Evolutionary conservation across 176 grass and related monocot genomes (phyloP).

Genomic region (Hordeum marinum): DNA sequence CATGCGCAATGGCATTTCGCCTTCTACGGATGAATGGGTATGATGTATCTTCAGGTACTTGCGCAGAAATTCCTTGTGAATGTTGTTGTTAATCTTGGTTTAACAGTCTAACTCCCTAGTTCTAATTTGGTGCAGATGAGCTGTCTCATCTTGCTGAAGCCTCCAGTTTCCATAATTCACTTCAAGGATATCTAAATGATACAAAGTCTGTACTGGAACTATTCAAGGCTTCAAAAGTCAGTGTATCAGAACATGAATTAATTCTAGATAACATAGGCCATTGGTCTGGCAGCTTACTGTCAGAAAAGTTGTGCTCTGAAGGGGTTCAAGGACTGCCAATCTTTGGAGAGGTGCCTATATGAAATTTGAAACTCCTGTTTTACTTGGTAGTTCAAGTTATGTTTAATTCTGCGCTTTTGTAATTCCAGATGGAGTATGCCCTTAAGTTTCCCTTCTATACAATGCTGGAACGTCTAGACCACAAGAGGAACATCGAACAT

Average conservation of each 20-base stretch:
- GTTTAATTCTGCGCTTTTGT: neutral
- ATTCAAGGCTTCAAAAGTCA: neutral
- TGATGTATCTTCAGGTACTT: conserved; percentile 46
- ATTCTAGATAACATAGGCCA: neutral
- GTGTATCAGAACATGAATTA: neutral
- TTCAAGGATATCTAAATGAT: neutral
- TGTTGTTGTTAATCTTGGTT: neutral
- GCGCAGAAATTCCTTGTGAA: neutral
- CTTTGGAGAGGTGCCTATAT: neutral
- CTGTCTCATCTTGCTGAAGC: neutral
- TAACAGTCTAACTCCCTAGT: neutral
- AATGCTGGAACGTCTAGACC: conserved; percentile 56
- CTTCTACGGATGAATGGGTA: neutral
- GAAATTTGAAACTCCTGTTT: neutral
- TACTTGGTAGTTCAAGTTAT: neutral
- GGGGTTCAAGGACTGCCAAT: neutral
- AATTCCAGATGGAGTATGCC: conserved; percentile 54
- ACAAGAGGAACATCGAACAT: conserved; percentile 61
- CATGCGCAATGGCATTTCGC: neutral
- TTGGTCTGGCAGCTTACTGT: neutral
- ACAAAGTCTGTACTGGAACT: neutral
- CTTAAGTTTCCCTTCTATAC: conserved; percentile 55
- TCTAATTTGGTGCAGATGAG: neutral
- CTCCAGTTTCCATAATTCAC: neutral
- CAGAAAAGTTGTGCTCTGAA: neutral